Base-by-base conservation (phyloP, 2,329 filamentous ascomycete genomes). In the Chrysoporthe austroafricana region DNA sequence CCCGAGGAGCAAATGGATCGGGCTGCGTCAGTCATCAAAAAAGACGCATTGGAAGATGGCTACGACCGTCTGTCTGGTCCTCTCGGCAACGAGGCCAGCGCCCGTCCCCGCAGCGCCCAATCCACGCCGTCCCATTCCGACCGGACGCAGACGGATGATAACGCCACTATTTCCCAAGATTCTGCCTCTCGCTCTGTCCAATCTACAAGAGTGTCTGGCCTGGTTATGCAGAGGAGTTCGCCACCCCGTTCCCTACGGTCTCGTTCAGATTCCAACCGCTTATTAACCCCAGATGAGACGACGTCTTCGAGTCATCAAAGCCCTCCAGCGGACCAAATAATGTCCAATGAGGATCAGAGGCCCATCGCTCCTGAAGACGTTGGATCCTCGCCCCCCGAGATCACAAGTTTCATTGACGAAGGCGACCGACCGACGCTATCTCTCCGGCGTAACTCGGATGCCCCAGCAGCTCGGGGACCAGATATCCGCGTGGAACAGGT, bases 231-330 rank as follows among this genome's bases (percentile, higher is more conserved):
- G 59, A 57, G 65, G 56, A 71, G 73, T 74, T 72, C 68, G 65
- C 68, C 59, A 65, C 63, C 69, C 64, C 69, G 73, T 72, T 70
- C 71, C 73, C 66, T 70, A 73, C 75, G 73, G 75, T 79, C 77
- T 72, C 79, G 73, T 73, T 79, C 77, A 69, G 80, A 79, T 52
- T 77, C 79, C 36, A 81, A 77, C 62, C 82, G 83, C 69, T 77
- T 86, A 70, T 83, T 84, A 69, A 86, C 84, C 52, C 85, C 85
- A 64, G 85, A 86, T 70, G 80, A 86, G 70, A 86, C 81, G 64
- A 81, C 81, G 18, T 81, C 82, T 46, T 70, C 68, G 39, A 66
- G 62, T 60, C 18, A 64, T 14, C 68, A 70, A 44, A 64, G 59
- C 44, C 66, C 57, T 57, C 44, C 54, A 43, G 66, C 59, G 16